Percentiles rank a stretch among this genome's conserved stretches.
These are phyloP conservation scores for Panicum miliaceum DNA, from an alignment of 176 grass and related monocot species.

Conservation along the genomic window DNA sequence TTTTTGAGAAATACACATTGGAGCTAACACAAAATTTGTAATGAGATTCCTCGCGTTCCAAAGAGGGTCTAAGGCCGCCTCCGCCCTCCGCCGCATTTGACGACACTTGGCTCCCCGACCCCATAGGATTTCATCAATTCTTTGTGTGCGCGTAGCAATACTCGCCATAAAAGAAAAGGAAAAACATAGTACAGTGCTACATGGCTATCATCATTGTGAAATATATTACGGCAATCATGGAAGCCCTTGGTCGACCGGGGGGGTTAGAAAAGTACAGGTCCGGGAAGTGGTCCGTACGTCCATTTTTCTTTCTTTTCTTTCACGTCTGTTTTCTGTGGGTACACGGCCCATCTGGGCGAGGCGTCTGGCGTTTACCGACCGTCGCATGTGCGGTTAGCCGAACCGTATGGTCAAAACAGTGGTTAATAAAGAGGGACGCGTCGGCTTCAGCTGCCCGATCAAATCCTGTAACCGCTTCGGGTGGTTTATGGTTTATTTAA, in stretches of 20 bases:
- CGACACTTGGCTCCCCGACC: not conserved
- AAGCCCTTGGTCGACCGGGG: conserved; percentile 11
- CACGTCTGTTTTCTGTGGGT: conserved; percentile 10
- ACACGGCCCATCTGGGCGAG: not conserved
- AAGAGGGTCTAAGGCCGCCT: not conserved
- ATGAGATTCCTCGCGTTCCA: not conserved
- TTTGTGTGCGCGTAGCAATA: not conserved
- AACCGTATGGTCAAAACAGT: not conserved
- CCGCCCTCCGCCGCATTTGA: not conserved
- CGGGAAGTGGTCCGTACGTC: conserved; percentile 43
- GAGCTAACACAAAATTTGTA: not conserved
- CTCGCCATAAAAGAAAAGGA: not conserved
- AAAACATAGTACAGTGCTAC: conserved; percentile 18
- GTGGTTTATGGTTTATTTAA: not conserved
- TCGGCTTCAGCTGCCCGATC: not conserved
- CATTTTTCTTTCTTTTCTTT: conserved; percentile 19
- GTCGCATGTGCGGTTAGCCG: not conserved
- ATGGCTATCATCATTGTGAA: conserved; percentile 1
- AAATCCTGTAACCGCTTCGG: not conserved
- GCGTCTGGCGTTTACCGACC: conserved; percentile 18
- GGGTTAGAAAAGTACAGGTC: conserved; percentile 49
- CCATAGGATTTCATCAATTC: not conserved
- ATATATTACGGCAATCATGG: conserved; percentile 54
- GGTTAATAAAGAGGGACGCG: not conserved
- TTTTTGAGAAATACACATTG: not conserved